Percentiles rank a stretch among this genome's conserved stretches.
Evolutionary conservation across 495 filamentous ascomycete genomes (phyloP).

Genomic region (Eremomyces bilateralis): DNA sequence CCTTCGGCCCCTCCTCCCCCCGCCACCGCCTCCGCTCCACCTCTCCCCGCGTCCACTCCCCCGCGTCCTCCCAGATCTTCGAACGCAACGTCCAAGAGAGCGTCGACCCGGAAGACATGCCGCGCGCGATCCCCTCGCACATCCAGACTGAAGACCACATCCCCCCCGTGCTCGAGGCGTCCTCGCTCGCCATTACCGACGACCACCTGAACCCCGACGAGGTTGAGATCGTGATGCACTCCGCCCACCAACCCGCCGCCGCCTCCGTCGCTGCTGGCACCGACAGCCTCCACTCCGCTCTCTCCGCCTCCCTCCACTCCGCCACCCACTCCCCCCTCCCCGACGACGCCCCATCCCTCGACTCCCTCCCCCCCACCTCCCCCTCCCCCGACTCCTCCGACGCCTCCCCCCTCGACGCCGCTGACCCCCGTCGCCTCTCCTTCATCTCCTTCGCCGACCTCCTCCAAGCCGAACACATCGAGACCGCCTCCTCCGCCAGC

Average conservation of each 20-base stretch:
- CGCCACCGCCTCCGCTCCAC: conserved; percentile 31
- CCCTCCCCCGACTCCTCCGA: background rate
- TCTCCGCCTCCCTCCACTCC: conserved; percentile 17
- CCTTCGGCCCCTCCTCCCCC: too few species aligned
- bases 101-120: conserved; percentile 31
- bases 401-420: conserved; percentile 30
- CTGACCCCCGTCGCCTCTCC: conserved; percentile 58
- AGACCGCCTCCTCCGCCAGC: too few species aligned
- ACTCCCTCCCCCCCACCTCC: background rate
- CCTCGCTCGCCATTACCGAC: conserved; percentile 74
- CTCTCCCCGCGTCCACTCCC: conserved; percentile 22
- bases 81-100: conserved; percentile 82
- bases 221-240: conserved; percentile 75
- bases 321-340: conserved; percentile 31
- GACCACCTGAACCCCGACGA: conserved; percentile 49
- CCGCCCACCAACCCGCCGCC: conserved; percentile 56
- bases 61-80: conserved; percentile 60
- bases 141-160: conserved; percentile 86
- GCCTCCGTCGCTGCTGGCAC: conserved; percentile 24
- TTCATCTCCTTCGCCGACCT: conserved; percentile 94
- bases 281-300: conserved; percentile 14
- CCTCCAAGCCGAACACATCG: conserved; percentile 69
- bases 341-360: conserved; percentile 15
- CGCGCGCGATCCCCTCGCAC: conserved; percentile 62
- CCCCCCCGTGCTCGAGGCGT: conserved; percentile 72